A percentile compares a stretch with the other conserved stretches of the same genome.
Conservation (phyloP, 1,139 yeast species). For the Protomyces pachydermus region DNA sequence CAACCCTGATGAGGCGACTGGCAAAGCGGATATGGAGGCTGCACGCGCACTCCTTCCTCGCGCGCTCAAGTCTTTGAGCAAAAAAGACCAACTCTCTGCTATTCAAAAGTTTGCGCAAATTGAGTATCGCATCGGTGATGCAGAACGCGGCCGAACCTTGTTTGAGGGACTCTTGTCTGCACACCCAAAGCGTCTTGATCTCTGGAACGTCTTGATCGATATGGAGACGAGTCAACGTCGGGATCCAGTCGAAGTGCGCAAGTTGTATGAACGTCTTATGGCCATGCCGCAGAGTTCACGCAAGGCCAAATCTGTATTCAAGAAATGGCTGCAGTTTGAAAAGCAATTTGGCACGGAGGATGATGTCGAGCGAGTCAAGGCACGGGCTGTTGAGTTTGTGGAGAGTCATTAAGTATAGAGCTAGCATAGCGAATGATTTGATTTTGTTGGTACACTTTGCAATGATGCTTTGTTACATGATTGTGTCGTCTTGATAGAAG, state of each 20-base stretch:
- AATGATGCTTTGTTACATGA: background rate
- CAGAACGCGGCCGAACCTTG: conserved; percentile 90
- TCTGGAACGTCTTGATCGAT: conserved; percentile 93
- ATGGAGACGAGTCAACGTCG: conserved; percentile 69
- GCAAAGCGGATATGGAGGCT: conserved; percentile 46
- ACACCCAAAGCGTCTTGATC: conserved; percentile 84
- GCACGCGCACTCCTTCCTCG: conserved; percentile 67
- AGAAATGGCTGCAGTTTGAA: conserved; percentile 63
- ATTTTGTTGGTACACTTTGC: background rate
- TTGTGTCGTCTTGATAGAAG: background rate
- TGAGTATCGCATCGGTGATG: conserved; percentile 79
- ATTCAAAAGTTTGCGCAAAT: conserved; percentile 85
- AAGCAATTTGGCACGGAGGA: conserved; percentile 64
- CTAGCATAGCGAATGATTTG: background rate
- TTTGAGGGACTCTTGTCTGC: conserved; percentile 88
- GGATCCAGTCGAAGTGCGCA: conserved; percentile 54
- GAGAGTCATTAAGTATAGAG: conserved; percentile 9
- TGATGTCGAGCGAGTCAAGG: conserved; percentile 77
- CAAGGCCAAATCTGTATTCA: conserved; percentile 92
- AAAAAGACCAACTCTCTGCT: conserved; percentile 70
- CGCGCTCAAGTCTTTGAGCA: conserved; percentile 68
- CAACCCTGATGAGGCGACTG: conserved; percentile 27
- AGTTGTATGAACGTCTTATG: conserved; percentile 73
- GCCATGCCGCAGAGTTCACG: conserved; percentile 69
- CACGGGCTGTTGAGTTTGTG: conserved; percentile 81